Evolutionary conservation across 192 early-diverging fungal species (phyloP).

Genomic region (Dispira parvispora): DNA sequence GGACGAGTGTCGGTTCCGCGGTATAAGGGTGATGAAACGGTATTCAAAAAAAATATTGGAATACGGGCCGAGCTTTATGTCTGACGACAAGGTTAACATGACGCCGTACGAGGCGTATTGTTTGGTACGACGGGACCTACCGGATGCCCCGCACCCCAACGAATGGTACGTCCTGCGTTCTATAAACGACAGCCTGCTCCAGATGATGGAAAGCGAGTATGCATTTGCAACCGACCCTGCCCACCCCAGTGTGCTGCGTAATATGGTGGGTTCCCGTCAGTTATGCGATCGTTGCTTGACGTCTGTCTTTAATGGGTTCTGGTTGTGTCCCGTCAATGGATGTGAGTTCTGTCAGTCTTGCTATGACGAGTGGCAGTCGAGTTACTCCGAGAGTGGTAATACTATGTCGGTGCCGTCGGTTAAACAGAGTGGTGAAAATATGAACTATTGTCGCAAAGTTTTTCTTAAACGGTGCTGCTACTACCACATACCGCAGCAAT

Average conservation of each 20-base stretch:
- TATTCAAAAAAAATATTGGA: background rate
- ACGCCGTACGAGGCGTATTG: background rate
- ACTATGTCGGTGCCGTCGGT: background rate
- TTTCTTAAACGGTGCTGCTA: background rate
- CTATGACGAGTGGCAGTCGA: slow-evolving; percentile 17
- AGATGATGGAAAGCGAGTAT: background rate
- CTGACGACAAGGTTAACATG: background rate
- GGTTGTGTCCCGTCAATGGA: slow-evolving; percentile 20
- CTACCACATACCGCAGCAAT: background rate
- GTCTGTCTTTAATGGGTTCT: slow-evolving; percentile 27
- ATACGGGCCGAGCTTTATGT: slow-evolving; percentile 2
- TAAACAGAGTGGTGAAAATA: no score
- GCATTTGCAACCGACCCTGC: background rate
- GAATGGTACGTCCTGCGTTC: background rate
- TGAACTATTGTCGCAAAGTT: slow-evolving; percentile 5
- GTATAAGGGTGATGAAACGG: background rate
- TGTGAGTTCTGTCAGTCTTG: slow-evolving; percentile 28
- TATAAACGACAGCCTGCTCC: background rate
- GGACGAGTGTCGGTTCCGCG: no score
- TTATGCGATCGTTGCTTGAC: slow-evolving; percentile 32
- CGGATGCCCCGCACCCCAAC: background rate
- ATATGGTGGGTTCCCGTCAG: slow-evolving; percentile 16
- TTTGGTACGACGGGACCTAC: slow-evolving; percentile 4
- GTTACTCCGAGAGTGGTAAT: background rate
- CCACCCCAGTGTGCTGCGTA: background rate